Conservation (phyloP, 495 filamentous ascomycete genomes). For the Penicillium arizonense region DNA sequence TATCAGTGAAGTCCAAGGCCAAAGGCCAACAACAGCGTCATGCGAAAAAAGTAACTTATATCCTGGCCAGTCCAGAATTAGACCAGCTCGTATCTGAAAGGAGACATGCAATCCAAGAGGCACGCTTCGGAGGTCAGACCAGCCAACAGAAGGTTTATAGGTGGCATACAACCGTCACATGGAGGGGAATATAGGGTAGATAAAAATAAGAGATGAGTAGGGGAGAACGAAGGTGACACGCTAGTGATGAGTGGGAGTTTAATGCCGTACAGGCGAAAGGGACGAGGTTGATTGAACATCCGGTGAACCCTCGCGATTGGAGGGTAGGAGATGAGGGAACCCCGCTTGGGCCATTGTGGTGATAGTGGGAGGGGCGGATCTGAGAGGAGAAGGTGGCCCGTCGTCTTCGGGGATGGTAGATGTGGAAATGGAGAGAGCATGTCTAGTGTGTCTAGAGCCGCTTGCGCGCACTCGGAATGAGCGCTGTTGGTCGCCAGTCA, state of each 20-base stretch:
- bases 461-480: constrained; percentile 40
- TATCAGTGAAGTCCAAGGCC: constrained; percentile 24
- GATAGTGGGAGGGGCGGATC: constrained; percentile 34
- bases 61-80: constrained; percentile 5
- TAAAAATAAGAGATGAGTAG: constrained; percentile 10
- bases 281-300: constrained; percentile 22
- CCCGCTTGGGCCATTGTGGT: constrained; percentile 30
- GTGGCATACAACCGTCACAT: constrained; percentile 9
- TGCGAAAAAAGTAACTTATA: constrained; percentile 16
- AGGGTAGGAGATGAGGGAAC: constrained; percentile 12
- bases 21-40: constrained; percentile 19
- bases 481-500: constrained; percentile 26
- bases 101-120: constrained; percentile 1
- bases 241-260: constrained; percentile 13
- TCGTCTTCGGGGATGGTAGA: constrained; percentile 35
- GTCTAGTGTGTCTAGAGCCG: constrained; percentile 32
- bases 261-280: constrained; percentile 14
- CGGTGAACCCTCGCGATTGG: constrained; percentile 19
- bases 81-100: constrained; percentile 5
- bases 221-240: constrained; percentile 5
- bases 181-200: constrained; percentile 18
- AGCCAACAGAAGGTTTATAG: constrained; percentile 1
- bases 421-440: constrained; percentile 33
- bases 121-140: constrained; percentile 7
- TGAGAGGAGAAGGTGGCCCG: constrained; percentile 25